Base-by-base conservation (phyloP, 805 yeast species). In the Candida suzukii region DNA sequence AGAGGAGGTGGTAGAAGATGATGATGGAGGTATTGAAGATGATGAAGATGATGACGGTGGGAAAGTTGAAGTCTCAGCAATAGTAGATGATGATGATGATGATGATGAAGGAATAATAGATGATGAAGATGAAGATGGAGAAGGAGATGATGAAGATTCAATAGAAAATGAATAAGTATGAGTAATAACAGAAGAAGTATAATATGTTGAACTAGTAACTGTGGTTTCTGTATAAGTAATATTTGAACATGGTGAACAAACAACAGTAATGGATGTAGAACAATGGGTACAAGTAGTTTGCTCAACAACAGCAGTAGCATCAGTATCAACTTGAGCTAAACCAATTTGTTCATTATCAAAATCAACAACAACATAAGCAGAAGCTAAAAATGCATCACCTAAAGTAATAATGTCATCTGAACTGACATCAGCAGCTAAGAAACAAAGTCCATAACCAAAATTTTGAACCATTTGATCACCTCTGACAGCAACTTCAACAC, bases 351-450 rank as follows among this genome's bases (percentile, higher is more conserved):
- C 61, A 52, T 72, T 72, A 26, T 78, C 85, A 39, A 80, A 60
- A 57, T 83, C 83, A 57, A 73, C 80, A 14, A 80, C 86, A 22
- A 78, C 68, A 56, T 80, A 83, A 2, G 81, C 80, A 43, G 74
- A 70, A 41, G 85, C 67, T 47, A 84, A 60, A 53, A 83, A 74
- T 36, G 74, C 71, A 54, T 81, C 88, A 11, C 93, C 93, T 29
- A 84, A 64, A 41, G 80, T 67, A 16, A 63, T 53, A 14, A 42
- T 18, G 32, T 45, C 41, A 31, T 51, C 57, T 17, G 40, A 32
- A 2, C 40, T 8, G 1, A 42, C 48, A 13, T 49, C 48, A n/a
- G 45, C 43, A 9, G 51, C 40, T 9, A 56, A 42, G 20, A 53
- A 51, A 41, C 63, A 56, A 12, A 38, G 41, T 35, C 30, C 41